Base-by-base conservation (phyloP, 2,329 filamentous ascomycete species). In the Paecilomyces dactylethromorphus region DNA sequence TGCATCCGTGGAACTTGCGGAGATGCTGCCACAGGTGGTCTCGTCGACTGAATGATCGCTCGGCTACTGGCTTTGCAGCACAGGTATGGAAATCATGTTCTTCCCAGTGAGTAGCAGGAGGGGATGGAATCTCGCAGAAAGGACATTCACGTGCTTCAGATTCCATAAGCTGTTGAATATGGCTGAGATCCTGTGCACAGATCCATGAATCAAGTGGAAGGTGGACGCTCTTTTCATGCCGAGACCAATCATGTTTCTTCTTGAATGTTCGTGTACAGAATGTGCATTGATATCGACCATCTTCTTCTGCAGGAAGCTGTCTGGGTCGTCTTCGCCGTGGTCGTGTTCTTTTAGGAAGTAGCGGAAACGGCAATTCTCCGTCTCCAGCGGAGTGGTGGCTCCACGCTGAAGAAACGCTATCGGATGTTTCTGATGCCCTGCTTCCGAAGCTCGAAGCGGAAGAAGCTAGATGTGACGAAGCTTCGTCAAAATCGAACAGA, bases 21-120 rank as follows among this genome's bases (percentile, higher is more conserved):
- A 84, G 66, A 67, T 85, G 82, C 63, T 85, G 82, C 61, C 81
- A 76, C 1, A 85, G 69, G 63, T 85, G 81, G 61, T 85, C 82
- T 66, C 84, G 84, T 10, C 82, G 75, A 60, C 79, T 81, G 66
- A 85, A 85, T 0, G 82, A 84, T 8, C 84, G 77, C 52, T 52
- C 80, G 74, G 54, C 73, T 0, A 79, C 68, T 8, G 80, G 76
- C 49, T 82, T 83, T 45, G 78, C 75, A 49, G 79, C 78, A 63
- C 82, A 85, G 15, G 76, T 71, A n/a, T 71, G 66, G 62, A 84
- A 81, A 56, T 83, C 81, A 67, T 85, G 82, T 4, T 73, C 75
- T 54, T 81, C 78, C 21, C 80, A 69, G 62, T 84, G 82, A 1
- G 77, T 73, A 2, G 71, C 63, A 0, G 72, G 71, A 0, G 79